These are phyloP conservation scores for Vararia minispora DNA, from an alignment of 768 basidiomycete genomes.

Conservation along the genomic window DNA sequence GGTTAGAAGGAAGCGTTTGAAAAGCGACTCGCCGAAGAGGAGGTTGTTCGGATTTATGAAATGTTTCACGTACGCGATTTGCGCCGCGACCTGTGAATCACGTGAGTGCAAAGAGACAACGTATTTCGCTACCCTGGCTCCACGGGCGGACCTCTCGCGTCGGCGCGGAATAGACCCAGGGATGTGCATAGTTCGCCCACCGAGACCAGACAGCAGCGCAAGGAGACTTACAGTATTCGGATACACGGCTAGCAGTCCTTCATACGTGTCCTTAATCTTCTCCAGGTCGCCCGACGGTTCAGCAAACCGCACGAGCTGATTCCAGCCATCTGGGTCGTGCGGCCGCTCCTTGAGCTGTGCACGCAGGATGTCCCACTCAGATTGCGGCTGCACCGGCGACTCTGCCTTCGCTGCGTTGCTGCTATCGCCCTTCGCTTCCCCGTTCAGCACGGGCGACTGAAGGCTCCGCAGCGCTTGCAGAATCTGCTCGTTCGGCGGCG, in stretches of 20 bases:
- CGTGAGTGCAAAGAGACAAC: constrained; percentile 8
- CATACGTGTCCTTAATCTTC: constrained; percentile 72
- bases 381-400: constrained; percentile 27
- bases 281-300: constrained; percentile 70
- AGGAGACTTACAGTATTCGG: constrained; percentile 69
- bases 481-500: too few relatives aligned
- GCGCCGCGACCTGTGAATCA: constrained; percentile 55
- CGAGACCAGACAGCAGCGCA: constrained; percentile 12
- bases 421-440: too few relatives aligned
- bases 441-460: too few relatives aligned
- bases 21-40: constrained; percentile 75
- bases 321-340: constrained; percentile 69
- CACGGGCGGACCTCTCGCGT: too few relatives aligned
- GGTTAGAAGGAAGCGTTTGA: constrained; percentile 74
- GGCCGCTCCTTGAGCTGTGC: constrained; percentile 55
- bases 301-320: constrained; percentile 65
- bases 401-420: constrained; percentile 12
- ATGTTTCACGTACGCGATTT: constrained; percentile 77
- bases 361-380: constrained; percentile 58
- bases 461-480: too few relatives aligned
- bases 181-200: too few relatives aligned
- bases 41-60: constrained; percentile 58
- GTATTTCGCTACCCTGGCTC: too few relatives aligned
- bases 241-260: constrained; percentile 71
- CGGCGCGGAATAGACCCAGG: too few relatives aligned